Base-by-base conservation (phyloP, 2,329 filamentous ascomycete species). In the Ilyonectria mors-panacis region DNA sequence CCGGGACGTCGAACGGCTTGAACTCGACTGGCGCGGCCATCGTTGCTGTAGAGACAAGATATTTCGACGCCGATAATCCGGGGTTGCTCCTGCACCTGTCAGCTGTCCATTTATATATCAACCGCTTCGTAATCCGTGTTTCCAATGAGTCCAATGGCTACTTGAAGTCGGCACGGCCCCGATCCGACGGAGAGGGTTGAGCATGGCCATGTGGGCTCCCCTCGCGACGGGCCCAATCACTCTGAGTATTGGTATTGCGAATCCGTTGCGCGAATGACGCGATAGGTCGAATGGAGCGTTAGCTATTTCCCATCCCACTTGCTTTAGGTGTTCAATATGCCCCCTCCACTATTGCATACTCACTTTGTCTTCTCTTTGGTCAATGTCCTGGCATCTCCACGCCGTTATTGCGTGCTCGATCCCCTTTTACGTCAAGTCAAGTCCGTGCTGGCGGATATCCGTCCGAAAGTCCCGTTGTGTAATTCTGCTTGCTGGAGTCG, bases 1-100 rank as follows among this genome's bases (percentile, higher is more conserved):
- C 65, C 2, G 67, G 67, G 21, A 67, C 64, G 6, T 55, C 53
- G 33, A 69, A 69, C 33, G 56, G 19, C 23, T 59, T 33, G 28
- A 63, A 61, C 15, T 61, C 45, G 4, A 67, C 33, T 1, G 47
- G 23, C 4, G 48, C 51, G 33, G 35, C 39, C 54, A 35, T 47
- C 2, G 19, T 23, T 23, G 44, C 44, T 47, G n/a, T 26, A 47
- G 21, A 48, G 21, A 9, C 13, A 17, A 17, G 45, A 47, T 23
- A 3, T 47, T 10, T 45, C 13, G 19, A 15, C 5, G 7, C 4
- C 6, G 44, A 47, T 47, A 47, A 13, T 5, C 44, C 15, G 19
- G 4, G 7, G 1, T 7, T 6, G 44, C 5, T 15, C 9, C 13
- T 47, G 44, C 19, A 47, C 23, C 19, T 47, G 19, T 47, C 4